Base-by-base conservation (phyloP, 768 basidiomycete species). In the Hypholoma sublateritium region DNA sequence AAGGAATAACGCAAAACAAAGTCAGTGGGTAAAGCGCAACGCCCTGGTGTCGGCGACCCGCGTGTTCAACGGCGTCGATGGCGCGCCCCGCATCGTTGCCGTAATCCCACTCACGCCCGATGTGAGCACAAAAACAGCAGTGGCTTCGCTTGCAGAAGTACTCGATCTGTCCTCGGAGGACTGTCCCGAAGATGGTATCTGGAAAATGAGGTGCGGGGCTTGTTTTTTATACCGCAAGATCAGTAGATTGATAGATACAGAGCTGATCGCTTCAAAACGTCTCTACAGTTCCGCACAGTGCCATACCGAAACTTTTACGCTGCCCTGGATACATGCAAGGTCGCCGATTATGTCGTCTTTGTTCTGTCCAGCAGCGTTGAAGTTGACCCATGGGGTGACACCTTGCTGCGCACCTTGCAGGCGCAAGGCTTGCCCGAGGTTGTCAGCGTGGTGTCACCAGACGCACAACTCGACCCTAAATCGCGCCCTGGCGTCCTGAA, bases 291-390 rank as follows among this genome's bases (percentile, higher is more conserved):
- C 71, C 78, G 93, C 51, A 86, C 86, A 41, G 77, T 96, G 2
- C 85, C 82, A 2, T 88, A 91, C 64, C 80, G 82, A 55, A 77
- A 75, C 45, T 80, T 91, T 50, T 96, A 92, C 70, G 80, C 83
- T 2, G 82, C 90, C 4, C 79, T 98, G 37, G 94, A 97, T 65
- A 88, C 87, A 0, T 89, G 88, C 66, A 88, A 93, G 67, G 89
- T 85, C 2, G 91, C 93, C 9, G 95, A 98, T 72, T 98, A 96
- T 67, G 86, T 94, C 44, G 79, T 97, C 17, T 85, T 97, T 57
- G 80, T 88, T 2, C 79, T 98, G 25, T 97, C 95, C 1, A 82
- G 90, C 41, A 78, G 80, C 4, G 75, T 88, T 11, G 95, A 98
- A 70, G 96, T 98, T 0, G 81, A 91, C 55, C 67, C 75, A 3